Percentiles rank a stretch among this genome's conserved stretches.
Evolutionary conservation across 2,329 filamentous ascomycete genomes (phyloP).

Genomic region (Monilinia fructicola): DNA sequence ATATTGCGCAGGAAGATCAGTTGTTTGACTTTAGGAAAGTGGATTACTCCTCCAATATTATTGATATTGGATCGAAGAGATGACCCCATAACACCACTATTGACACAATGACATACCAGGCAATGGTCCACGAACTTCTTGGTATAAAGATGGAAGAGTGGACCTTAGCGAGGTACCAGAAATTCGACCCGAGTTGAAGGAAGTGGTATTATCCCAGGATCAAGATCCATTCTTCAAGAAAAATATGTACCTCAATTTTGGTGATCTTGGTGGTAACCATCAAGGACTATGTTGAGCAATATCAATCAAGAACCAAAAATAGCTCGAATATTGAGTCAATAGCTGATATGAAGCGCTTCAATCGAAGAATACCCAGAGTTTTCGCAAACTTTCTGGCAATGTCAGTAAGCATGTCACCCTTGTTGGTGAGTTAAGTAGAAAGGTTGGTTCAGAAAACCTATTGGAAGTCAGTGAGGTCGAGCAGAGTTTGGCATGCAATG

Average conservation of each 20-base stretch:
- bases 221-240: conserved; percentile 99
- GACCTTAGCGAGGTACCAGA: conserved; percentile 83
- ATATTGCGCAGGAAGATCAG: conserved; percentile 92
- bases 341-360: conserved; percentile 97
- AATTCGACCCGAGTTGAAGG: conserved; percentile 80
- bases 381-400: conserved; percentile 93
- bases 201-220: conserved; percentile 93
- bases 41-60: conserved; percentile 87
- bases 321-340: conserved; percentile 97
- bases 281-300: conserved; percentile 98
- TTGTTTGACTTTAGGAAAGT: conserved; percentile 94
- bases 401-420: conserved; percentile 98
- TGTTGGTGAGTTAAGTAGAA: conserved; percentile 86
- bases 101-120: conserved; percentile 99
- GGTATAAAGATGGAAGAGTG: conserved; percentile 91
- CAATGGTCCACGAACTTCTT: conserved; percentile 97
- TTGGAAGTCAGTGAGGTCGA: conserved; percentile 97
- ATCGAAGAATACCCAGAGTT: conserved; percentile 99
- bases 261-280: conserved; percentile 90
- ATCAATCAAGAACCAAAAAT: conserved; percentile 95
- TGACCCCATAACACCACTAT: conserved; percentile 88
- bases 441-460: conserved; percentile 80
- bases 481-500: conserved; percentile 94
- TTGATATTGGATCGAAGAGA: conserved; percentile 88
- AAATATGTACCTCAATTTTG: conserved; percentile 99